A percentile compares a stretch with the other conserved stretches of the same genome.
phyloP scores from a whole-genome alignment of 352 stramenopile species.

The Phytophthora hybrid region DNA sequence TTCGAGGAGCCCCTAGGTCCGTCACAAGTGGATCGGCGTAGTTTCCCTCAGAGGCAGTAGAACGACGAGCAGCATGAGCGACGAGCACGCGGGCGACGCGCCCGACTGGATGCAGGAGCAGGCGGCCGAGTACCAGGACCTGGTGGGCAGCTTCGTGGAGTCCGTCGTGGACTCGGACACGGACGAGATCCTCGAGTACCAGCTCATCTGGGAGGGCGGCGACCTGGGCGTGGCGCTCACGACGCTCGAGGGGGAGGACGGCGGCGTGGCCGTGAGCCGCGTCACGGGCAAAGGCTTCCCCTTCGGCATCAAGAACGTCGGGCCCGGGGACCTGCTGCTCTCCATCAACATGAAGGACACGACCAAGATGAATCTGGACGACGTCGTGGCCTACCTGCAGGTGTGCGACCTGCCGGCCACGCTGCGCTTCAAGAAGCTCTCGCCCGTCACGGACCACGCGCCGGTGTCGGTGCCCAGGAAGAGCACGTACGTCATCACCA shows the following conservation, averaged over 20 bases:
- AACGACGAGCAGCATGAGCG: conserved; percentile 34
- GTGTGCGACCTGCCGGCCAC: conserved; percentile 87
- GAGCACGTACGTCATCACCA: conserved; percentile 80
- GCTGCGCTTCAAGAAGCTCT: conserved; percentile 88
- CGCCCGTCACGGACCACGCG: conserved; percentile 55
- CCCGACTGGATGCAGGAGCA: conserved; percentile 87
- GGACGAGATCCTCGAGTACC: conserved; percentile 89
- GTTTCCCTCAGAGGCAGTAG: background rate
- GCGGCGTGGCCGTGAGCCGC: conserved; percentile 79
- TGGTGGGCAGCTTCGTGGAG: conserved; percentile 88
- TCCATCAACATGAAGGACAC: conserved; percentile 88
- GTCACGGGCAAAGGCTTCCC: conserved; percentile 89
- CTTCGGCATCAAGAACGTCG: conserved; percentile 91
- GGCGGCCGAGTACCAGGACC: conserved; percentile 83
- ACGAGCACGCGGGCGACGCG: conserved; percentile 31
- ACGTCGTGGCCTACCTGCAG: conserved; percentile 85
- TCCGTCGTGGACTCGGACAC: conserved; percentile 84
- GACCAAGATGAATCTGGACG: conserved; percentile 79
- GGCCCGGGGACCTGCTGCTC: conserved; percentile 77
- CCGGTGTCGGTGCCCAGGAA: conserved; percentile 55
- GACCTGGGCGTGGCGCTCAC: conserved; percentile 88
- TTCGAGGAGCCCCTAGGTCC: conserved; percentile 15
- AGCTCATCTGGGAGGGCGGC: conserved; percentile 90
- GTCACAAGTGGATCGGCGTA: conserved; percentile 41
- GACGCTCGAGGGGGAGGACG: conserved; percentile 62